These are phyloP conservation scores for Rhynchosporium secalis DNA, from an alignment of 2,329 filamentous ascomycete species.

Conservation along the genomic window DNA sequence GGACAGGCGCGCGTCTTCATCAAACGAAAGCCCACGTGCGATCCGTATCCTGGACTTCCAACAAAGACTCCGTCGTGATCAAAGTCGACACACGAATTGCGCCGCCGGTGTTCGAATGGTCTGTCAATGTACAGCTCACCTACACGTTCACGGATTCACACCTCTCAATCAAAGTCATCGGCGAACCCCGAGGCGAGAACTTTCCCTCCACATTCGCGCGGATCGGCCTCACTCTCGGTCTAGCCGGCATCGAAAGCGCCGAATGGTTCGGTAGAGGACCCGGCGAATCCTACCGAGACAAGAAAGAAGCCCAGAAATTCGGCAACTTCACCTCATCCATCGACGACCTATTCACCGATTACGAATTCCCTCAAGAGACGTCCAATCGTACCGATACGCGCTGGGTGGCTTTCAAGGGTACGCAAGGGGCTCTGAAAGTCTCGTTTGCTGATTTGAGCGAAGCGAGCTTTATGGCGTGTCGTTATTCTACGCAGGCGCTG, in stretches of 20 bases:
- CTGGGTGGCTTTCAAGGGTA: slow-evolving; percentile 53
- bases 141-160: slow-evolving; percentile 55
- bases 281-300: slow-evolving; percentile 67
- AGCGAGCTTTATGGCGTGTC: slow-evolving; percentile 56
- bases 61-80: slow-evolving; percentile 41
- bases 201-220: slow-evolving; percentile 60
- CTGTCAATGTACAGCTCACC: slow-evolving; percentile 49
- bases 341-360: slow-evolving; percentile 57
- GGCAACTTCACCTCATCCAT: slow-evolving; percentile 52
- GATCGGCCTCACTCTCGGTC: slow-evolving; percentile 58
- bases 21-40: slow-evolving; percentile 48
- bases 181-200: slow-evolving; percentile 48
- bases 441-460: slow-evolving; percentile 41
- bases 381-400: slow-evolving; percentile 64
- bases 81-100: slow-evolving; percentile 55
- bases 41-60: slow-evolving; percentile 34
- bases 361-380: slow-evolving; percentile 68
- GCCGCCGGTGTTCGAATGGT: slow-evolving; percentile 65
- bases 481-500: slow-evolving; percentile 55
- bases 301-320: slow-evolving; percentile 59
- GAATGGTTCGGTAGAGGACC: slow-evolving; percentile 70
- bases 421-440: slow-evolving; percentile 39
- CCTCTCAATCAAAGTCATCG: slow-evolving; percentile 52
- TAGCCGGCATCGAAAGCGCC: slow-evolving; percentile 43
- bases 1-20: slow-evolving; percentile 51